Evolutionary conservation across 768 basidiomycete species (phyloP), one percentile per base, ranked within the genome.

Genomic region (Collybia mongolica): DNA sequence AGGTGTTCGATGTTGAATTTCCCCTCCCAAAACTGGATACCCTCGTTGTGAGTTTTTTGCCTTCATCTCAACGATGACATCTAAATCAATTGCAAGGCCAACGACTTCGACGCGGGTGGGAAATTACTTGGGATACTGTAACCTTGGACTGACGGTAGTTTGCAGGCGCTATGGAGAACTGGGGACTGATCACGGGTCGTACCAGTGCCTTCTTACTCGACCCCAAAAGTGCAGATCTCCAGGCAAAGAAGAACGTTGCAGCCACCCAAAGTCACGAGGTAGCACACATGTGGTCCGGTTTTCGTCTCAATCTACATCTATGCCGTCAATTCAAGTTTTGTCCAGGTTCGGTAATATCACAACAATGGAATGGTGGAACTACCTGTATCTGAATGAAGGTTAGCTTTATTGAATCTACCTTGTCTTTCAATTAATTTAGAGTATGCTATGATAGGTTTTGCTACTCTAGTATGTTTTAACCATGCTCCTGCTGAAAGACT

Each of bases 11-110:
- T 56, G 85, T 98, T 55, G 88, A 88, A 51, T 98, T 87, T 65
- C 93, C 95, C 19, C 78, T 98, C 22, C 92, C 93, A 5, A 98
- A 98, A 73, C 79, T 98, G 39, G 96, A 98, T 62, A 95, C 94
- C 2, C 76, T 98, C 12, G 90, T 93, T 49, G 86, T 84, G 64
- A 51, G 83, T 67, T 18, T 17, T 3, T 47, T 17, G 17, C 18
- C 24, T 14, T 47, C 26, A 29, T 46, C 26, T 24, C 8, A 52
- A n/a, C 53, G 23, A 40, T 49, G 41, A 40, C 37, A 24, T 15
- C 35, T 29, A 38, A 38, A 36, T 29, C 54, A 35, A 4, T 37
- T 28, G 11, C 12, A 23, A 83, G 79, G 93, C 84, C 3, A 81
- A 80, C 46, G 94, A 97, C 64, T 97, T 97, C 58, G 93, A 96